Base-by-base conservation (phyloP, 345 rosid genomes). In the Rhizophora apiculata region DNA sequence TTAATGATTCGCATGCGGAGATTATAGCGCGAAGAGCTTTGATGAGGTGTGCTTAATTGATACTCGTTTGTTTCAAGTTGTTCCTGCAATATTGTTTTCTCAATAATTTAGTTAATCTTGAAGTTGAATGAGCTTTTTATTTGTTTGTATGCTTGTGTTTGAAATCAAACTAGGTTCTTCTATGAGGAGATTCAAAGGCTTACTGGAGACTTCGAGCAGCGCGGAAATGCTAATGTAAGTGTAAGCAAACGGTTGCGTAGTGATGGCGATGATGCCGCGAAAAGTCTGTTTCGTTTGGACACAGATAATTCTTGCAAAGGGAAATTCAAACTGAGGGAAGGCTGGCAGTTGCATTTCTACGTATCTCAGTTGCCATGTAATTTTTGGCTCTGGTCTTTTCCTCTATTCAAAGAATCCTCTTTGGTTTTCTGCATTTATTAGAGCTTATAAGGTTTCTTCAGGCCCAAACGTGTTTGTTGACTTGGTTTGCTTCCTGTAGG, bases 321-420 rank as follows among this genome's bases (percentile, higher is more conserved):
- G 8, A 87, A 74, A 68, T 88, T 83, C 65, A 80, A 64, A 73
- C 76, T 91, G 54, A 88, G 82, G 75, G 72, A 74, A 51, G 96
- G 85, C 5, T 88, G 89, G 85, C 81, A 82, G 53, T 76, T 94
- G 70, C 96, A 94, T 81, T 52, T 89, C 56, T 94, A 87, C 85
- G 84, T 89, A 76, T 91, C 98, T 49, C 97, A 89, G 69, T 79
- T 88, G 88, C 97, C 97, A 83, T 89, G 98, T 91, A 91, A 87
- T 73, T 66, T 31, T 59, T 74, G 64, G 32, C 68, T 11, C 48
- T 39, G 67, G 24, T 74, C 6, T 15, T 59, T 65, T 51, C 19
- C 59, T 7, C 58, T 54, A 9, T 21, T 55, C 29, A 9, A 21
- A 26, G 30, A 6, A 37, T 71, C 24, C 9, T n/a, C 19, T 31